Conservation (phyloP, 2,329 filamentous ascomycete genomes). For the Trichoderma endophyticum region DNA sequence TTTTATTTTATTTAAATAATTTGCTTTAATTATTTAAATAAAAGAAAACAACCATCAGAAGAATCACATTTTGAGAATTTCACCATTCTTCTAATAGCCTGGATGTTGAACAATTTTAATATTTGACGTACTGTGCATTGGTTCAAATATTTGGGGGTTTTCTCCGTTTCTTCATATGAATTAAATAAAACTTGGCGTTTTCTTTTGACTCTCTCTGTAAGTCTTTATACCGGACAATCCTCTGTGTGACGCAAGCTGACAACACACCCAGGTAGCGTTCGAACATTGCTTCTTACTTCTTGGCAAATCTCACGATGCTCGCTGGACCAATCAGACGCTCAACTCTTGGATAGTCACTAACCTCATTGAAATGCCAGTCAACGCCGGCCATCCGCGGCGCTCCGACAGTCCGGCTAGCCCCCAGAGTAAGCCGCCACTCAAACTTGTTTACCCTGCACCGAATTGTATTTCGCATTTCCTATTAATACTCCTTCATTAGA, state of each 20-base stretch:
- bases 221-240: too few relatives aligned
- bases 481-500: not conserved
- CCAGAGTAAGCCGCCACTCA: not conserved
- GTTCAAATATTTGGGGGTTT: too few relatives aligned
- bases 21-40: too few relatives aligned
- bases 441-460: not conserved
- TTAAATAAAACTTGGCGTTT: too few relatives aligned
- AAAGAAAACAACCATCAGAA: too few relatives aligned
- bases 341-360: not conserved
- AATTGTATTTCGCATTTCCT: not conserved
- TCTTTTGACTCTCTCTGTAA: too few relatives aligned
- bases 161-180: too few relatives aligned
- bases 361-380: not conserved
- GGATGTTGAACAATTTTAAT: too few relatives aligned
- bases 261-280: not conserved
- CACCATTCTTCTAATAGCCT: too few relatives aligned
- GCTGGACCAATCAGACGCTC: not conserved
- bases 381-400: not conserved
- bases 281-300: not conserved
- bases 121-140: too few relatives aligned
- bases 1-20: too few relatives aligned
- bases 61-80: too few relatives aligned
- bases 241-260: not conserved
- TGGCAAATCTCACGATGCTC: not conserved
- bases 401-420: not conserved